Base-by-base conservation (phyloP, 2,329 filamentous ascomycete species). In the Diaporthe sp. region DNA sequence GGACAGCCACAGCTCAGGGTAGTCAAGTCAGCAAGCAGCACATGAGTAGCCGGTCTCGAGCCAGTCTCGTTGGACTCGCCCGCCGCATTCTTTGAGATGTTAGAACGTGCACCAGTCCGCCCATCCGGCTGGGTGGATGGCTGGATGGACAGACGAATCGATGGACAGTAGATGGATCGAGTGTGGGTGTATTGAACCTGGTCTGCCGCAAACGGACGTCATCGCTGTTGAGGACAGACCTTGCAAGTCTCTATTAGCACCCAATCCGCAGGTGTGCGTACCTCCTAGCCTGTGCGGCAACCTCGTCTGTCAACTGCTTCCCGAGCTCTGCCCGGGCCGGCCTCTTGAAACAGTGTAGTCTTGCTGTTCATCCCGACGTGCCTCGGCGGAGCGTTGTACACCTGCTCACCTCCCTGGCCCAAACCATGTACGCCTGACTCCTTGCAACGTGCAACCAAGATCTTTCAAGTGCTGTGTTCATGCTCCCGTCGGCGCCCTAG, bases 231-330 rank as follows among this genome's bases (percentile, higher is more conserved):
- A 50, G 54, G 35, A 17, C 54, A 73, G 42, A 50, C 54, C 57
- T 66, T 73, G 40, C 42, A 58, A 35, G 69, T 33, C 61, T 57
- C 71, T 71, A 71, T 75, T 75, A 75, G 74, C 66, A 69, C 25
- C 67, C 47, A 64, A 73, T 35, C 45, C 58, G 25, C 61, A 52
- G 38, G 25, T 45, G 60, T 70, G 70, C 74, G 22, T 75, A 75
- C 74, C 74, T 75, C 71, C 74, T 28, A 38, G 33, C 69, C 40
- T 61, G 19, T 42, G 45, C 38, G 45, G 45, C 42, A 17, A 17
- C 55, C 58, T 52, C 25, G 22, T 60, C 30, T 38, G 25, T 12
- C 40, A 64, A n/a, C 42, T 72, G 42, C 50, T 71, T 52, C 28
- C 25, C 33, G n/a, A 71, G 19, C n/a, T 38, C 35, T 38, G 30